phyloP scores from a whole-genome alignment of 2,329 filamentous ascomycete genomes.

The Colletotrichum tropicale region DNA sequence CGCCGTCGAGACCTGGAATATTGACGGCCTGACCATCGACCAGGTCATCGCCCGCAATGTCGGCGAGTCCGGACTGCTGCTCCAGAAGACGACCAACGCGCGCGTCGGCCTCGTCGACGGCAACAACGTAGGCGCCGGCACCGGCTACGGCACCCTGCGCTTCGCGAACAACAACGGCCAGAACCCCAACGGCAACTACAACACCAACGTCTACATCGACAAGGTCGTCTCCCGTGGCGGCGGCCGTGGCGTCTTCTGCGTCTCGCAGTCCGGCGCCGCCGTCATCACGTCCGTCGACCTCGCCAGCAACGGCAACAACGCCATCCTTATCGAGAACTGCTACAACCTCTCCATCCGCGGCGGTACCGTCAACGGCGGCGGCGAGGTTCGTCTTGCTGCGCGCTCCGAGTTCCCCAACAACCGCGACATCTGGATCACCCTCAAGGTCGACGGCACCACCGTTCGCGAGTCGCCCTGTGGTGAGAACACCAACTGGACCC shows the following conservation, averaged over 20 bases:
- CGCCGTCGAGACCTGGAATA: slow-evolving; percentile 65
- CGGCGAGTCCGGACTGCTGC: slow-evolving; percentile 60
- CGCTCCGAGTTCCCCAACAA: slow-evolving; percentile 59
- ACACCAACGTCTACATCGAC: slow-evolving; percentile 57
- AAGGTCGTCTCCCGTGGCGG: slow-evolving; percentile 60
- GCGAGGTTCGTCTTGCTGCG: slow-evolving; percentile 58
- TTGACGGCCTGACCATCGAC: slow-evolving; percentile 56
- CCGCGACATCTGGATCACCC: slow-evolving; percentile 52
- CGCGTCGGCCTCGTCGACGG: slow-evolving; percentile 59
- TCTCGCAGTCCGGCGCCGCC: slow-evolving; percentile 58
- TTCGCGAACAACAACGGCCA: slow-evolving; percentile 63
- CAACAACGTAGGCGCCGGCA: slow-evolving; percentile 56
- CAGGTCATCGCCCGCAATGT: slow-evolving; percentile 57
- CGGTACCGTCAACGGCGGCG: slow-evolving; percentile 57
- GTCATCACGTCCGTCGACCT: slow-evolving; percentile 55
- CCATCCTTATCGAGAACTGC: slow-evolving; percentile 64
- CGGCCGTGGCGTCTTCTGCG: slow-evolving; percentile 62
- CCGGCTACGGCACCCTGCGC: slow-evolving; percentile 60
- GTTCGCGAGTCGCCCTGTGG: slow-evolving; percentile 61
- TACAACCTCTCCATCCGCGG: slow-evolving; percentile 57
- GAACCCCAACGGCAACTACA: slow-evolving; percentile 51
- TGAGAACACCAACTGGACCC: slow-evolving; percentile 53
- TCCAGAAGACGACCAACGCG: slow-evolving; percentile 58
- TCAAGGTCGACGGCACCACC: slow-evolving; percentile 51
- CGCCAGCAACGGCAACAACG: slow-evolving; percentile 58